A percentile compares a stretch with the other conserved stretches of the same genome.
Conservation (phyloP, 2,329 filamentous ascomycete genomes). For the Byssothecium circinans region DNA sequence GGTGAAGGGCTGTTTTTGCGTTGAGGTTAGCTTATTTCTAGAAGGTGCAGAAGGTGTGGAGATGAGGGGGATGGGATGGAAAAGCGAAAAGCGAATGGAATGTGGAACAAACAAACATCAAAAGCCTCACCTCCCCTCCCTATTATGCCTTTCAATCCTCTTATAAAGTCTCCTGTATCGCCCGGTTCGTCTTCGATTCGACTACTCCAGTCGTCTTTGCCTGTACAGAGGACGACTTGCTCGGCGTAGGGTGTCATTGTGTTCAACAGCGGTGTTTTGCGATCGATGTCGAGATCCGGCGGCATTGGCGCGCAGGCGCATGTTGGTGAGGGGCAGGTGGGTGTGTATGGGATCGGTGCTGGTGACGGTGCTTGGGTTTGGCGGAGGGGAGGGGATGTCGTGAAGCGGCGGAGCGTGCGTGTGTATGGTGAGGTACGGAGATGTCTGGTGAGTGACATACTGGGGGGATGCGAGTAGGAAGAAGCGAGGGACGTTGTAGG, state of each 20-base stretch:
- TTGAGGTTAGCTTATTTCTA: no score
- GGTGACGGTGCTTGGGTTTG: neutral
- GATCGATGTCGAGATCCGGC: constrained; percentile 71
- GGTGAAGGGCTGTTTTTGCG: constrained; percentile 70
- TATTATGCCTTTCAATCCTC: constrained; percentile 65
- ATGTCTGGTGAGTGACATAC: neutral
- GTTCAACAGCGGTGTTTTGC: constrained; percentile 68
- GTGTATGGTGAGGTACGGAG: neutral
- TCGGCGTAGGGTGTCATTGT: constrained; percentile 78
- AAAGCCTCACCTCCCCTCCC: constrained; percentile 47
- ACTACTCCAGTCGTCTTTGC: constrained; percentile 77
- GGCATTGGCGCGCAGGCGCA: constrained; percentile 74
- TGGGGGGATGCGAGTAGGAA: neutral
- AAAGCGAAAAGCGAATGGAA: neutral
- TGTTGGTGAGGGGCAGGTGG: constrained; percentile 70
- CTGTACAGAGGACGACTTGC: constrained; percentile 83
- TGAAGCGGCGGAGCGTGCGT: neutral
- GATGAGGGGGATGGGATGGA: neutral
- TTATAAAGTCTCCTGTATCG: constrained; percentile 57
- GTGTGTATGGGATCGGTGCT: constrained; percentile 23
- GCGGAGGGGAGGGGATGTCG: neutral
- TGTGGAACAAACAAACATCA: constrained; percentile 47
- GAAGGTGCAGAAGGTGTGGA: no score
- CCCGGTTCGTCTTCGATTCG: constrained; percentile 79
- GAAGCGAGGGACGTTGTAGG: no score